Evolutionary conservation across 148 eudicot genomes (phyloP), one percentile per base, ranked within the genome.

Genomic region (Silene uniflora): DNA sequence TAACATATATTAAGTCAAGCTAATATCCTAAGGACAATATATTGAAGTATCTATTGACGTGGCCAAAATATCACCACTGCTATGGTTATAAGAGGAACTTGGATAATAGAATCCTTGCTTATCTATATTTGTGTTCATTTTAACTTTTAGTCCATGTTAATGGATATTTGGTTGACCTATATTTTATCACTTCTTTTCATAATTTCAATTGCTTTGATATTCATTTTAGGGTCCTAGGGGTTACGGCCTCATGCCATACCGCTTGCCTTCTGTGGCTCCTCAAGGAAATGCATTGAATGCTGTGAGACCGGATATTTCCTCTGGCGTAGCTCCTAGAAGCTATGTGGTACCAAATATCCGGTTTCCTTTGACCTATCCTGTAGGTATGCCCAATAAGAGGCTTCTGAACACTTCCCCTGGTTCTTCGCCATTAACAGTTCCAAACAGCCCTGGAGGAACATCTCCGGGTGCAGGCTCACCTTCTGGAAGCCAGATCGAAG

Each of bases 221-320:
- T 75, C 64, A 78, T 78, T 82, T 55, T 83, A 96, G 99, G 84
- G 87, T 75, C 85, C 91, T 64, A 93, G 99, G 76, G 77, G 89
- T 75, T 96, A 96, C 75, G 96, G 98, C 16, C 83, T 91, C 69
- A 68, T 95, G 88, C 97, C 82, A 62, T 91, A 89, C 88, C 93
- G 97, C 77, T 71, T 86, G 75, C 97, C 98, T 32, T 81, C 84
- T 24, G 77, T 87, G 72, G 23, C 83, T 65, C 82, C 88, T 78
- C 97, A 89, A 75, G 94, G 90, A 65, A 89, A 81, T 85, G 83
- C 77, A 24, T 72, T 88, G 77, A 96, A 81, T 54, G 93, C 88
- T 67, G 90, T 71, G 68, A 80, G 89, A 73, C 87, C 96, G 25
- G 90, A 89, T 80, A 69, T 84, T 79, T 70, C 87, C 27, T 86